Percentiles rank a stretch among this genome's conserved stretches.
Evolutionary conservation across 345 rosid genomes (phyloP).

Genomic region (Pseudoturritis turrita): DNA sequence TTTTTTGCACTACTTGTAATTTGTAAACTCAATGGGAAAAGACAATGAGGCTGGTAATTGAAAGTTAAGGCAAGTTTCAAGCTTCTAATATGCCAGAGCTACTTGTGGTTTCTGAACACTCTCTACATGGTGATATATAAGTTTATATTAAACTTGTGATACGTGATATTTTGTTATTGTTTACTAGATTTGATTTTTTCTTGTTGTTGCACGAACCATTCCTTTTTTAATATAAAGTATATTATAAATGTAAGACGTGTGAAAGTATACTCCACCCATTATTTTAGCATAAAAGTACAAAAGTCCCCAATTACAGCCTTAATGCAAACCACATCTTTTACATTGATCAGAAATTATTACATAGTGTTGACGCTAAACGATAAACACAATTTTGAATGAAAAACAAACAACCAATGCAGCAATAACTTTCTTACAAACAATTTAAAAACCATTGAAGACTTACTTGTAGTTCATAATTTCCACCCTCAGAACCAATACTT

Average conservation of each 20-base stretch:
- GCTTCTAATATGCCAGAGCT: no score
- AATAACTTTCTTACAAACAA: neutral
- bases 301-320: neutral
- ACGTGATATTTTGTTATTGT: no score
- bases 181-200: no score
- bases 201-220: no score
- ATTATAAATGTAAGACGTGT: no score
- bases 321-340: neutral
- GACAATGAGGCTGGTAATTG: neutral
- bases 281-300: neutral
- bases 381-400: neutral
- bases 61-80: neutral
- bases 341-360: neutral
- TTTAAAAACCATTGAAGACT: neutral
- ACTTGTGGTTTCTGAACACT: no score
- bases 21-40: neutral
- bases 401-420: neutral
- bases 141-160: no score
- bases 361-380: neutral
- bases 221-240: no score
- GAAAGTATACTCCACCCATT: no score
- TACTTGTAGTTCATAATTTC: neutral
- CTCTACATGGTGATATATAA: no score
- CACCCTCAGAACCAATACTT: neutral
- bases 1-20: neutral